Evolutionary conservation across 441 rosid species (phyloP), one percentile per base, ranked within the genome.

Genomic region (Pelargonium myrrhifolium): DNA sequence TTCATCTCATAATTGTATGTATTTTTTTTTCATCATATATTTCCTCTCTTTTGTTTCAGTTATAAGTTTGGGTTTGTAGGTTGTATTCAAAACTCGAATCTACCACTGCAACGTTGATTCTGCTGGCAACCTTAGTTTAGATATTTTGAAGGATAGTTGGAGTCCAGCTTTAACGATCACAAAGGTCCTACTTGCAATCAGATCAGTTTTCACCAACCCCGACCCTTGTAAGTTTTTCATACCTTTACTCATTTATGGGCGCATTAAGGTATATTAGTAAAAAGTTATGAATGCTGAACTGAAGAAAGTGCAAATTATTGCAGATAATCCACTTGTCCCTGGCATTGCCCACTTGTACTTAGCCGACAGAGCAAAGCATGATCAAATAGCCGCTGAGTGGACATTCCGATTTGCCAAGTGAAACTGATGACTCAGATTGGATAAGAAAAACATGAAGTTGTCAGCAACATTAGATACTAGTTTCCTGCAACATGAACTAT

Each of bases 31-130:
- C 40, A 37, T 37, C 40, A 37, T 37, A 37, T 37, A 37, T 37
- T 7, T 37, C 40, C 40, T 70, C 31, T 45, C 42, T 62, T 37
- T 22, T 60, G 62, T 53, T 65, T 68, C 55, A 67, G 56, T 63
- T 12, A 71, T 18, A 15, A 18, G 66, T 61, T 67, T 9, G 62
- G 51, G 51, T 80, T 60, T 74, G 72, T 80, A 93, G 98, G 90
- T 86, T 31, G 82, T 77, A 51, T 93, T 89, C 82, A 89, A 79
- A 81, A 93, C 98, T 53, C 87, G 96, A 21, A 90, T 90, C 68
- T 93, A 84, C 73, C 98, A 90, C 64, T 90, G 97, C 77, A 93
- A 90, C 49, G 92, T 93, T 10, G 98, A 90, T 80, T 75, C 84
- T 47, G 66, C 80, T 0, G 97, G 98, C 68, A 86, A 84, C 49